These are phyloP conservation scores for Stereum hirsutum DNA, from an alignment of 1,284 basidiomycete species.

Conservation along the genomic window DNA sequence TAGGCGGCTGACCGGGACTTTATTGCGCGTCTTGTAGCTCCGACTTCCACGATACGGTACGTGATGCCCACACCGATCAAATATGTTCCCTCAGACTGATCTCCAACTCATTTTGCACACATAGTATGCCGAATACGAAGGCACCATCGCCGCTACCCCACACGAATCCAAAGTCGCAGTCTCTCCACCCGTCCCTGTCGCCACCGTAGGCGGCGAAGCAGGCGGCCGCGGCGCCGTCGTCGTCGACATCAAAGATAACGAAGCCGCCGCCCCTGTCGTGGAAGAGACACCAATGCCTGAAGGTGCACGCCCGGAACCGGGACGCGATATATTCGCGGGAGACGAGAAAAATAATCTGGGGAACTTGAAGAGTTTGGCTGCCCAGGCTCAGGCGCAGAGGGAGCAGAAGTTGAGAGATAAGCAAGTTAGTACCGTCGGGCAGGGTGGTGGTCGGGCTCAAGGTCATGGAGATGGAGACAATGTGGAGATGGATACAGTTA, in stretches of 20 bases:
- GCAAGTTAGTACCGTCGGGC: conserved; percentile 8
- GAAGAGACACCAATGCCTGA: conserved; percentile 30
- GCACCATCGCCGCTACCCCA: conserved; percentile 27
- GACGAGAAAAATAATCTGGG: conserved; percentile 1
- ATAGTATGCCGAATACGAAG: conserved; percentile 47
- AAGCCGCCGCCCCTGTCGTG: conserved; percentile 8
- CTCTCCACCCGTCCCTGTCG: conserved; percentile 24
- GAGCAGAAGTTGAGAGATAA: conserved; percentile 5
- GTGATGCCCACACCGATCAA: conserved; percentile 14
- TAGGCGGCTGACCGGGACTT: conserved; percentile 5
- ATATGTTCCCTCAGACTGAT: no score
- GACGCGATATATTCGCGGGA: conserved; percentile 47
- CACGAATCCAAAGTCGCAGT: conserved; percentile 24
- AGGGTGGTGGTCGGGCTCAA: background rate
- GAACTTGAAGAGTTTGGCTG: conserved; percentile 8
- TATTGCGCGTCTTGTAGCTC: conserved; percentile 28
- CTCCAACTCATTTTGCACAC: background rate
- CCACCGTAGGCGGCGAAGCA: conserved; percentile 36
- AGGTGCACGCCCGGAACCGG: conserved; percentile 52
- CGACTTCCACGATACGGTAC: conserved; percentile 55
- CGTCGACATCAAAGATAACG: conserved; percentile 26
- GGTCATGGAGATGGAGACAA: background rate
- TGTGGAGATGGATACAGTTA: no score
- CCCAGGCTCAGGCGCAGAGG: background rate
- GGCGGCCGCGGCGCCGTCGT: conserved; percentile 36